These are phyloP conservation scores for Arabidopsis arenosa DNA, from an alignment of 345 rosid species.

Conservation along the genomic window DNA sequence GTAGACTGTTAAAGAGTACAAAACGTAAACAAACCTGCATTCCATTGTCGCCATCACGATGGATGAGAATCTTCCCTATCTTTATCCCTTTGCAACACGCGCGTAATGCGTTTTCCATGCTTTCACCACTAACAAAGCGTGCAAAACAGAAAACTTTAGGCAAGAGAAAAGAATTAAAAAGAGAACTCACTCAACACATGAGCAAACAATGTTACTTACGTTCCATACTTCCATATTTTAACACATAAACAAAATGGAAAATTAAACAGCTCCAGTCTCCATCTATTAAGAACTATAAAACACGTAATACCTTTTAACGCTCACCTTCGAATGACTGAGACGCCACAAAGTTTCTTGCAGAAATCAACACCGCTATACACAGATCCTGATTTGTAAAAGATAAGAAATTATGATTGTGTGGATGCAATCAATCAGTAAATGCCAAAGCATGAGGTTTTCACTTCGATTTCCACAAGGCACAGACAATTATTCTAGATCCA, in stretches of 20 bases:
- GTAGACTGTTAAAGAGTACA: constrained; percentile 16
- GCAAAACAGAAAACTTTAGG: constrained; percentile 35
- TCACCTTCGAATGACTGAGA: constrained; percentile 95
- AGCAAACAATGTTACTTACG: constrained; percentile 2
- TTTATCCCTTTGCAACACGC: constrained; percentile 99
- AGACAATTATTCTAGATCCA: constrained; percentile 15
- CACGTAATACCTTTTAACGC: constrained; percentile 51
- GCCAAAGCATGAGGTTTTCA: constrained; percentile 7
- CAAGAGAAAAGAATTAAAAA: constrained; percentile 5
- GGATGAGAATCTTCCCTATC: constrained; percentile 96
- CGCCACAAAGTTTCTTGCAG: constrained; percentile 98
- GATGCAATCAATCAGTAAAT: not conserved
- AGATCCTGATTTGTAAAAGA: constrained; percentile 61
- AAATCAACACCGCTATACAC: constrained; percentile 94
- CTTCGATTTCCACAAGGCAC: constrained; percentile 1
- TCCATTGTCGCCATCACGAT: constrained; percentile 98
- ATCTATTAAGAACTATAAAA: constrained; percentile 19
- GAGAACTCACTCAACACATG: constrained; percentile 9
- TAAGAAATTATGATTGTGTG: not conserved
- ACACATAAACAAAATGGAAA: not conserved
- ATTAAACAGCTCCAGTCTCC: constrained; percentile 1
- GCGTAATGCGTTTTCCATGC: constrained; percentile 98
- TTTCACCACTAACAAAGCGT: constrained; percentile 75
- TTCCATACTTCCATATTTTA: no score
- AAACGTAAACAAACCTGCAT: constrained; percentile 62